Base-by-base conservation (phyloP, 1,284 basidiomycete species). In the Malassezia globosa region DNA sequence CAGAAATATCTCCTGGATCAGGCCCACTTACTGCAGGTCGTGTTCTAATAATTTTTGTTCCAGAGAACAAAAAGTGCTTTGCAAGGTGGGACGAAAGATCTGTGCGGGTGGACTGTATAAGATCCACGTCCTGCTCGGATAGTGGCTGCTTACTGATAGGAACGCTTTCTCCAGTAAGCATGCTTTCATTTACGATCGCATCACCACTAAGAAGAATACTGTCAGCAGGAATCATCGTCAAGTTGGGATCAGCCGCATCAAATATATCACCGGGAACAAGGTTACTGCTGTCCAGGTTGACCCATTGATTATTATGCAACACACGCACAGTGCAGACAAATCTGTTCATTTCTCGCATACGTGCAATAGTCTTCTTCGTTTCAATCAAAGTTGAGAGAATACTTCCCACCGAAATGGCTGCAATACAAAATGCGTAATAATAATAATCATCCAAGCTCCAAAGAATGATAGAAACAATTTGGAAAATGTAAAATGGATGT, bases 381-480 rank as follows among this genome's bases (percentile, higher is more conserved):
- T 97, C 94, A 45, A 97, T 72, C 8, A 97, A 76, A 0, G 92
- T 95, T 1, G 85, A 85, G 4, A 79, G 71, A 57, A 97, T 85
- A 63, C 86, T 94, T 48, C 84, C 77, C 22, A 84, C 75, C 35
- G 87, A 92, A 63, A 99, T 97, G 44, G 92, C 75, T 29, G 83
- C 87, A 59, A 97, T 99, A 64, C 90, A 96, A 62, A 92, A 92
- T 2, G 92, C 94, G 72, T 97, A 97, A 69, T 94, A 95, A 72
- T 85, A 92, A 55, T 76, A 76, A 61, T 96, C 80, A 64, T 99
- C 94, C 47, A 96, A 63, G 3, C 84, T 84, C 94, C 94, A 97
- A 8, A 99, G 75, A 21, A 87, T 75, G 60, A 97, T 86, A 55
- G 88, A 94, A 40, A 89, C 89, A 59, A 97, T 84, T 78, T 99